Base-by-base conservation (phyloP, 2,329 filamentous ascomycete species). In the Alternaria dauci region DNA sequence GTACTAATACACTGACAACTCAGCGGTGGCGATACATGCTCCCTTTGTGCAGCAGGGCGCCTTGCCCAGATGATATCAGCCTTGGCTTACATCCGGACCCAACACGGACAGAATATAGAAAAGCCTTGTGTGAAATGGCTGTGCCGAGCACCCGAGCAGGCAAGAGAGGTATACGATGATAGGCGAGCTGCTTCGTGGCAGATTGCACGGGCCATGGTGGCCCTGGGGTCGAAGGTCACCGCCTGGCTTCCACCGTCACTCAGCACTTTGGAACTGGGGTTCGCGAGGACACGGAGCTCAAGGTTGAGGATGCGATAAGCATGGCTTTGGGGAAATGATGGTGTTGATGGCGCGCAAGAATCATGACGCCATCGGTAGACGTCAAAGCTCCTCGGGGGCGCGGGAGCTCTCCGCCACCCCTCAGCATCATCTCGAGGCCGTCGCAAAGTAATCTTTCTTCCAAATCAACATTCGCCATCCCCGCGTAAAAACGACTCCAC, bases 321-420 rank as follows among this genome's bases (percentile, higher is more conserved):
- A 50, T 25, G 38, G 25, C 30, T 12, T 9, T 26, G 26, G 5
- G 52, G 34, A 34, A 8, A 14, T 8, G 23, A 47, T 36, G 18
- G 25, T 50, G 25, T 50, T 54, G 55, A 58, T 61, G 28, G 38
- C 11, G 55, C 42, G 30, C 55, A 23, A 48, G n/a, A 51, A 36
- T 63, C 55, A 60, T 76, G 74, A 76, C 73, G 74, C 66, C 69
- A 73, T 71, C 61, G 60, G 69, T 65, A 47, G 50, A 39, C 36
- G 62, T 65, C 66, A 44, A 62, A 67, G 66, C 66, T 69, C 60
- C 41, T 47, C 42, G 53, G 67, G 68, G 70, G 70, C 70, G 70
- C 71, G 68, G 64, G 55, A 72, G 66, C 69, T 71, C 59, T 65
- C 62, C 66, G 67, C 67, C 64, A 63, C 70, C 66, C 63, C 61